phyloP scores from a whole-genome alignment of 2,329 filamentous ascomycete species.

The Zymoseptoria ardabiliae region DNA sequence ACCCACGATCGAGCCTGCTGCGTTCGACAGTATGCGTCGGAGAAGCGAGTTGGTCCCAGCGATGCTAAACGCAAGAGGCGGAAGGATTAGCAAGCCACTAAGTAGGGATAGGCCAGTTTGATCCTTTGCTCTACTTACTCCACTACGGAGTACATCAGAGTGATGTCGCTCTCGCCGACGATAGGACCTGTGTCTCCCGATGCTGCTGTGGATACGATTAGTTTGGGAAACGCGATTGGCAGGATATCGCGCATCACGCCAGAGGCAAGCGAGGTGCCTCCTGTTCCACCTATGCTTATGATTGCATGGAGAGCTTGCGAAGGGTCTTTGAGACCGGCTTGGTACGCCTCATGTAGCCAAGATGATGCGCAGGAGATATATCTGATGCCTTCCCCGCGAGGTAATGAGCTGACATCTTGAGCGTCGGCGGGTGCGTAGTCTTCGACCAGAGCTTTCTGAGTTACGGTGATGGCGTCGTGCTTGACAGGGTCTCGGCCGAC shows the following conservation, averaged over 20 bases:
- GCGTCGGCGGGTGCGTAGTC: slow-evolving; percentile 22
- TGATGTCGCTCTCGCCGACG: slow-evolving; percentile 62
- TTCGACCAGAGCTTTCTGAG: slow-evolving; percentile 38
- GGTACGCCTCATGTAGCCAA: slow-evolving; percentile 33
- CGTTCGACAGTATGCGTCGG: slow-evolving; percentile 52
- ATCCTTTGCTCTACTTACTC: slow-evolving; percentile 35
- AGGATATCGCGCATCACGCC: slow-evolving; percentile 53
- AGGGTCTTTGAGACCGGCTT: slow-evolving; percentile 13
- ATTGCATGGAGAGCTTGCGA: slow-evolving; percentile 37
- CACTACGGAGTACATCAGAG: slow-evolving; percentile 64
- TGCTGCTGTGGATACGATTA: slow-evolving; percentile 64
- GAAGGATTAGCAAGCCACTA: background rate
- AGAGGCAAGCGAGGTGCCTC: slow-evolving; percentile 53
- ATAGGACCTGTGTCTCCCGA: slow-evolving; percentile 58
- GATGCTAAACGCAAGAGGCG: slow-evolving; percentile 30
- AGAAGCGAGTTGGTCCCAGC: slow-evolving; percentile 58
- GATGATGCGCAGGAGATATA: slow-evolving; percentile 42
- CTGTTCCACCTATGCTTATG: slow-evolving; percentile 55
- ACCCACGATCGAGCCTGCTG: slow-evolving; percentile 53
- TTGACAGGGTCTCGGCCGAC: slow-evolving; percentile 43
- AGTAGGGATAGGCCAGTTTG: background rate
- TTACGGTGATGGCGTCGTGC: slow-evolving; percentile 43
- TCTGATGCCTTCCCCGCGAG: slow-evolving; percentile 51
- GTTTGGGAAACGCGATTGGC: slow-evolving; percentile 60
- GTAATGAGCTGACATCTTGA: slow-evolving; percentile 32